Conservation (phyloP, 768 basidiomycete species). For the Peribolospora baueri region DNA sequence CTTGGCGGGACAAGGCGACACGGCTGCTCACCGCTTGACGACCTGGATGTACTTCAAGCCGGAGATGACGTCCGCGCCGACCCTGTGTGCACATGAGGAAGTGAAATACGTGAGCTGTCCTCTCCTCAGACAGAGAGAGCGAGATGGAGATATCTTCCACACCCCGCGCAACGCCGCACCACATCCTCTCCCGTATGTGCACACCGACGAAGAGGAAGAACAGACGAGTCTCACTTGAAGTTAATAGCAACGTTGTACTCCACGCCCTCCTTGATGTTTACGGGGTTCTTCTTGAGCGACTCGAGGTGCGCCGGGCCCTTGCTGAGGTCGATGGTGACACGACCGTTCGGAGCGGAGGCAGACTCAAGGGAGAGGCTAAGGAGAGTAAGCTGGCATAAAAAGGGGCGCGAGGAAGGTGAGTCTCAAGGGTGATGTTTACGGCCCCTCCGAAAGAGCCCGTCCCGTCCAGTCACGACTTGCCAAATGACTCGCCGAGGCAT, state of each 20-base stretch:
- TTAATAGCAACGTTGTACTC: conserved; percentile 19
- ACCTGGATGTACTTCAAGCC: conserved; percentile 46
- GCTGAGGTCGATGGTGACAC: conserved; percentile 41
- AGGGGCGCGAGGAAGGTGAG: neutral
- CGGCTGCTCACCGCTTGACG: conserved; percentile 36
- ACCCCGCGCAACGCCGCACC: neutral
- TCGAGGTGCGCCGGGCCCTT: conserved; percentile 26
- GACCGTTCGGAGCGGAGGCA: conserved; percentile 29
- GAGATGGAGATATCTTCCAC: neutral
- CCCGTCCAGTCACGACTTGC: too few relatives aligned
- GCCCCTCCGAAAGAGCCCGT: conserved; percentile 18
- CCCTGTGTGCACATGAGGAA: conserved; percentile 42
- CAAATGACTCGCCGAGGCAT: too few relatives aligned
- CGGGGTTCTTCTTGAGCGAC: conserved; percentile 48
- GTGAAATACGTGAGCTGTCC: conserved; percentile 32
- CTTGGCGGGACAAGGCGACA: conserved; percentile 1
- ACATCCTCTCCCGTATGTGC: conserved; percentile 15
- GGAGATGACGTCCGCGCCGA: conserved; percentile 63
- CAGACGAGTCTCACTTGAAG: conserved; percentile 38
- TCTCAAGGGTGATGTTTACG: neutral
- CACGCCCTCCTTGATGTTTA: neutral
- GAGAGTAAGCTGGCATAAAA: conserved; percentile 4
- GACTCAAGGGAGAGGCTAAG: conserved; percentile 47
- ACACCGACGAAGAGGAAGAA: conserved; percentile 6
- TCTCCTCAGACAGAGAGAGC: neutral